Percentiles rank a stretch among this genome's conserved stretches.
phyloP scores from a whole-genome alignment of 2,329 filamentous ascomycete genomes.

The Elsinoe fawcettii region DNA sequence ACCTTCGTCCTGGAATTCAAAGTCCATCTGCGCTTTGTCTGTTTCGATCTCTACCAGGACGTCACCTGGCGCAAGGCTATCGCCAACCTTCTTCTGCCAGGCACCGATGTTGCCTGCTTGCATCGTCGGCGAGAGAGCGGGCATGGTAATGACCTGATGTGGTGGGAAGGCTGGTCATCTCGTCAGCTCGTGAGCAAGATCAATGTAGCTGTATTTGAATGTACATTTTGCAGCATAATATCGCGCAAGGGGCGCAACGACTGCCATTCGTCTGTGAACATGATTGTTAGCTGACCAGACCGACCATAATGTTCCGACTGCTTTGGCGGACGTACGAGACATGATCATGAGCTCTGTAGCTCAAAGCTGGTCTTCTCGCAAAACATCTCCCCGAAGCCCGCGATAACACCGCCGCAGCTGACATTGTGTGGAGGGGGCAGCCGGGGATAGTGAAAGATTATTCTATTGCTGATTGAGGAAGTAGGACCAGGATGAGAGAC shows the following conservation, averaged over 20 bases:
- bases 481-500: conserved; percentile 17
- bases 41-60: conserved; percentile 90
- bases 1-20: conserved; percentile 98
- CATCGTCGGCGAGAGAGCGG: conserved; percentile 96
- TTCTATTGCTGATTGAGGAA: conserved; percentile 18
- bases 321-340: conserved; percentile 25
- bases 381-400: conserved; percentile 39
- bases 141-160: conserved; percentile 95
- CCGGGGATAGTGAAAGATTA: conserved; percentile 15
- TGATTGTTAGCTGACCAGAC: neutral
- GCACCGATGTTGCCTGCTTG: conserved; percentile 88
- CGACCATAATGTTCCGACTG: neutral
- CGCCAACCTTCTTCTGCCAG: conserved; percentile 97
- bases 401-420: conserved; percentile 42
- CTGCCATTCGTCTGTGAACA: conserved; percentile 38
- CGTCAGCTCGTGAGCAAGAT: neutral
- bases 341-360: conserved; percentile 28
- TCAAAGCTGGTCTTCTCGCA: conserved; percentile 28
- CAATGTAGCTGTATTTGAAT: conserved; percentile 23
- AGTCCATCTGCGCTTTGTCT: conserved; percentile 99
- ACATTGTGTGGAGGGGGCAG: conserved; percentile 38
- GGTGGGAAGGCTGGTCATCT: conserved; percentile 71
- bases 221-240: conserved; percentile 64
- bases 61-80: conserved; percentile 79
- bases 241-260: conserved; percentile 53